Percentiles rank a stretch among this genome's conserved stretches.
These are phyloP conservation scores for Arabis hirsuta DNA, from an alignment of 345 rosid species.

Conservation along the genomic window DNA sequence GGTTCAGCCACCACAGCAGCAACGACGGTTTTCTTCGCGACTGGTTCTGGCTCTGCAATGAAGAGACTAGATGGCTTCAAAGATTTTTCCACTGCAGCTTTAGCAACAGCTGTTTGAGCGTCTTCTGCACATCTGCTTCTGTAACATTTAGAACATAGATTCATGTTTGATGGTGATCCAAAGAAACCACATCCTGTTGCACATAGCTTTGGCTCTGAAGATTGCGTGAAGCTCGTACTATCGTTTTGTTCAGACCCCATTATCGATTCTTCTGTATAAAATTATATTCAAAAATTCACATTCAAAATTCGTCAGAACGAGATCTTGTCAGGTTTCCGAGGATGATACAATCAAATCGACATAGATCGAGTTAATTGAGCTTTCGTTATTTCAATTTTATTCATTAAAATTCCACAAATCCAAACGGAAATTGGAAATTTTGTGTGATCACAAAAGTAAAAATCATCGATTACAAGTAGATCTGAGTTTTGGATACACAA, in stretches of 20 bases:
- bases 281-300: no score
- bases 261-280: not conserved
- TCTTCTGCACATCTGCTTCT: constrained; percentile 35
- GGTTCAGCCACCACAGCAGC: constrained; percentile 7
- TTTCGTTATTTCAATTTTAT: not conserved
- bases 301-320: no score
- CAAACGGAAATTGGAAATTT: not conserved
- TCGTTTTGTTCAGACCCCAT: constrained; percentile 48
- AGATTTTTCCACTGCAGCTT: constrained; percentile 42
- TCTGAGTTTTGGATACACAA: constrained; percentile 11
- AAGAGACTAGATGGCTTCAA: constrained; percentile 23
- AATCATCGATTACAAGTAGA: constrained; percentile 10
- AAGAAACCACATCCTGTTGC: constrained; percentile 48
- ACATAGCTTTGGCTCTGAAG: constrained; percentile 46
- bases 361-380: constrained; percentile 11
- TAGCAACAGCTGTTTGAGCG: constrained; percentile 43
- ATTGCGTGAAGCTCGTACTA: constrained; percentile 41
- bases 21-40: not conserved
- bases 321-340: no score
- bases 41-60: constrained; percentile 22
- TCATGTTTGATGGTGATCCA: constrained; percentile 47
- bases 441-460: not conserved
- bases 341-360: no score
- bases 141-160: constrained; percentile 48
- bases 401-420: not conserved